Percentiles rank a stretch among this genome's conserved stretches.
These are phyloP conservation scores for Pleurotus platypus DNA, from an alignment of 768 basidiomycete genomes.

Conservation along the genomic window DNA sequence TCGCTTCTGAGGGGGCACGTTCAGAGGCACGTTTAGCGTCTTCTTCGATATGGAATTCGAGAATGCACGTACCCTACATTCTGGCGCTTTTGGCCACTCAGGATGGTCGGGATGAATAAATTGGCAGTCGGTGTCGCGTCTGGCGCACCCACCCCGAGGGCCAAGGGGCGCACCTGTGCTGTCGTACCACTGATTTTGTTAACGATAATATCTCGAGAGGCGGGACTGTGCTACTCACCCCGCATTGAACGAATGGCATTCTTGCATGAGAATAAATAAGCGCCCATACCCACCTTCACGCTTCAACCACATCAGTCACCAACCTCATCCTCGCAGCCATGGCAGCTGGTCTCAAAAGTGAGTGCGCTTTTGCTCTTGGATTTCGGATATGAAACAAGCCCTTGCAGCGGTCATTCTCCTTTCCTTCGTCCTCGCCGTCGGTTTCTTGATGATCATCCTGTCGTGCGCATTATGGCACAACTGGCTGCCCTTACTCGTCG, in stretches of 20 bases:
- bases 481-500: constrained; percentile 95
- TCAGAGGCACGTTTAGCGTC: too few species aligned
- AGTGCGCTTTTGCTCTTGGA: constrained; percentile 15
- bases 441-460: constrained; percentile 97
- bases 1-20: too few species aligned
- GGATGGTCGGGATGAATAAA: constrained; percentile 1
- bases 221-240: not conserved
- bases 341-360: constrained; percentile 73
- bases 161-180: not conserved
- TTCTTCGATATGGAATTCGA: too few species aligned
- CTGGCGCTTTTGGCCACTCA: not conserved
- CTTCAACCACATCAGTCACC: not conserved
- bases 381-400: too few species aligned
- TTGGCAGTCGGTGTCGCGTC: not conserved
- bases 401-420: constrained; percentile 86
- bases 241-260: constrained; percentile 5
- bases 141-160: not conserved
- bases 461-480: constrained; percentile 95
- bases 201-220: not conserved
- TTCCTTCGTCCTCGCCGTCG: constrained; percentile 94
- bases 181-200: not conserved
- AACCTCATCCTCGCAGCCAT: constrained; percentile 26
- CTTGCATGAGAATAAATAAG: not conserved
- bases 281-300: not conserved
- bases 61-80: not conserved